phyloP scores from a whole-genome alignment of 2,329 filamentous ascomycete genomes.

The Westerdykella sp. region DNA sequence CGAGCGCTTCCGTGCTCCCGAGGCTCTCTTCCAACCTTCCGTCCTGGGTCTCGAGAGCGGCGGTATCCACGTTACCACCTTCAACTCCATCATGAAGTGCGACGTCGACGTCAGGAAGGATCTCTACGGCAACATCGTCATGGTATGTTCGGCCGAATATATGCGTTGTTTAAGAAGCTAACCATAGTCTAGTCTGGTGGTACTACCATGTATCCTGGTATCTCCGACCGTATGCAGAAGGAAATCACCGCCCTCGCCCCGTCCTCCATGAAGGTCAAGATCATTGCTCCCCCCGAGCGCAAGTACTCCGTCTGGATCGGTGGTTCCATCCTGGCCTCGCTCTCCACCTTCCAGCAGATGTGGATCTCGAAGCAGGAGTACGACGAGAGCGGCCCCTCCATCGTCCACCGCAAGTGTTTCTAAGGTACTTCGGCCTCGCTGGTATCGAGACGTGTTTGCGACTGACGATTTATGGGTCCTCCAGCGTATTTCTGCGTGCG shows the following conservation, averaged over 20 bases:
- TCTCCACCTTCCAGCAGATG: constrained; percentile 99
- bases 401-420: constrained; percentile 99
- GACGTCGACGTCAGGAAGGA: constrained; percentile 99
- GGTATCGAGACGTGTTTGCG: constrained; percentile 6
- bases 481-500: constrained; percentile 32
- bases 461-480: constrained; percentile 15
- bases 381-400: constrained; percentile 98
- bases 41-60: constrained; percentile 97
- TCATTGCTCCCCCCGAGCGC: constrained; percentile 98
- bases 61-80: constrained; percentile 98
- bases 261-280: constrained; percentile 99
- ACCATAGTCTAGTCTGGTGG: constrained; percentile 75
- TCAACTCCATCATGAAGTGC: constrained; percentile 99
- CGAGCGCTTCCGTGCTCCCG: constrained; percentile 99
- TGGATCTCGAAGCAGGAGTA: constrained; percentile 99
- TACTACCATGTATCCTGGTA: constrained; percentile 99
- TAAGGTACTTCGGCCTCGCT: constrained; percentile 58
- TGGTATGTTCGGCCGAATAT: constrained; percentile 61
- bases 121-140: constrained; percentile 99
- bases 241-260: constrained; percentile 99
- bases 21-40: constrained; percentile 98
- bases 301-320: constrained; percentile 99
- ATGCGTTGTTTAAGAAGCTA: constrained; percentile 19
- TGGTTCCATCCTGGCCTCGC: constrained; percentile 98
- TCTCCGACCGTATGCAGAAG: constrained; percentile 99